Evolutionary conservation across 2,329 filamentous ascomycete genomes (phyloP), one percentile per base, ranked within the genome.

Genomic region (Ceratocystis diversiconidia): DNA sequence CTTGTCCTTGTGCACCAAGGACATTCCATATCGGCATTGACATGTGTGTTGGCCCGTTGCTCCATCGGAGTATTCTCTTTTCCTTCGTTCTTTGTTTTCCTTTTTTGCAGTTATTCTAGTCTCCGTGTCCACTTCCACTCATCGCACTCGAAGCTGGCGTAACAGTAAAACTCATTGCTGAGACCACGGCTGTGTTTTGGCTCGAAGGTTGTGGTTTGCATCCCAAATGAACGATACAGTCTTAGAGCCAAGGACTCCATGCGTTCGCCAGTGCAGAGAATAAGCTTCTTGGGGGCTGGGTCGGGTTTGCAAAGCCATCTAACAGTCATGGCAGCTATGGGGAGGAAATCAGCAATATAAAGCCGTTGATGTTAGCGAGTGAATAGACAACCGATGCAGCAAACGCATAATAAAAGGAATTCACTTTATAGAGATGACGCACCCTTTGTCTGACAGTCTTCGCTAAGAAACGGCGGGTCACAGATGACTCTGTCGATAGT

Each of bases 361-460:
- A 10, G 32, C 32, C 32, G 32, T 36, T 12, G 36, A 15, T 41
- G 3, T 61, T 61, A 62, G 41, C 5, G 30, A n/a, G n/a, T 22
- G 25, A n/a, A n/a, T 44, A 19, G 41, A 15, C 44, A 30, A 46
- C 12, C 12, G 30, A 28, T n/a, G 10, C 19, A 30, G 7, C 10
- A 28, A 3, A 10, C 22, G 48, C 1, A 15, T 28, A 8, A 15
- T 5, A 52, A 52, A 17, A 64, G 32, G 15, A 36, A 25, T 12
- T 28, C 48, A 52, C 10, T 22, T 28, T 22, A 22, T n/a, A 15
- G 48, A 12, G 15, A 28, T 52, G 15, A 71, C 75, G 70, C 70
- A 87, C 86, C 78, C 78, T 90, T 91, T 0, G 87, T 90, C 73
- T 92, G 88, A 72, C 89, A 92, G 71, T 92, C 88, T 68, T 88